Evolutionary conservation across 305 asterid species (phyloP), one percentile per base, ranked within the genome.

Genomic region (Solanum hybrid): DNA sequence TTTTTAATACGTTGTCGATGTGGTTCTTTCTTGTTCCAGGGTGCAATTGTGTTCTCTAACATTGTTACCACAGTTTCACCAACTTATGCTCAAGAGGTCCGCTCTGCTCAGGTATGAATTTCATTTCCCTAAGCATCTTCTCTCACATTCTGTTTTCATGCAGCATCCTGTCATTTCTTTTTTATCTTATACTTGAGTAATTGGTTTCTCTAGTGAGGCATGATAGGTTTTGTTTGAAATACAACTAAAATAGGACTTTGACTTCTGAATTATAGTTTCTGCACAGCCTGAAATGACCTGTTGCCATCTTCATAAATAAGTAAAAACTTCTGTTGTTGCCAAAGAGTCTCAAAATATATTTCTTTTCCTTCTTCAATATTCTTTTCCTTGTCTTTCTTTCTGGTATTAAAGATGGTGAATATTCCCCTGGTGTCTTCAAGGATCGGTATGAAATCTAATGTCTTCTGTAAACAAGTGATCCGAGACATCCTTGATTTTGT

Each of bases 21-120:
- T 57, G 86, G 87, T 90, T 61, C 86, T 91, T 90, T 92, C 86
- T 9, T 90, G 93, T 92, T 87, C 86, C 95, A 97, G 99, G 99
- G 99, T 61, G 99, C 99, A 90, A 92, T 97, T 90, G 99, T 97
- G 91, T 97, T 95, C 93, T 97, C 99, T 81, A 97, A 97, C 93
- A 97, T 97, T 91, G 99, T 97, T 90, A 97, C 98, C 77, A 97
- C 99, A 57, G 99, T 97, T 93, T 97, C 99, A 91, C 99, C 98
- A 89, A 95, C 99, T 91, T 97, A 97, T 93, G 98, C 99, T 85
- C 98, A 94, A 92, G 99, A 97, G 93, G 98, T 95, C 90, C 97
- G 93, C 90, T 92, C 95, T 89, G 90, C 94, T 33, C 95, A 97
- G 99, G 99, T 97, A 95, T 78, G 94, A 79, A 88, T 86, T 61